phyloP scores from a whole-genome alignment of 768 basidiomycete species.

The Kwoniella bestiolae region DNA sequence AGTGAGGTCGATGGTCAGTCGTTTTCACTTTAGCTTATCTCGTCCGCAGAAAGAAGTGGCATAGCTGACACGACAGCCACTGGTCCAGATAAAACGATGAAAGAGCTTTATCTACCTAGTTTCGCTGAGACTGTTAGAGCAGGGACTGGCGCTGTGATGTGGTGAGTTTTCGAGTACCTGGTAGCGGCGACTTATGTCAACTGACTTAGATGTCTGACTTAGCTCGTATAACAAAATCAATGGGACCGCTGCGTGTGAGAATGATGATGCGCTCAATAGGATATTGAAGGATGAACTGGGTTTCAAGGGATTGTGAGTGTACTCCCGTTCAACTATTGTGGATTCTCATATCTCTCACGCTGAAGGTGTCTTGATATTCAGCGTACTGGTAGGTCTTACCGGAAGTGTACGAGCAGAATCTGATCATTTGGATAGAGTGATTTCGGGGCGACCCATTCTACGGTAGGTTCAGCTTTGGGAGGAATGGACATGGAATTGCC shows the following conservation, averaged over 20 bases:
- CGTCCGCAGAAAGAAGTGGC: no score
- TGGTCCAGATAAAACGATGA: conserved; percentile 53
- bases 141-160: conserved; percentile 56
- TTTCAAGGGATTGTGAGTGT: conserved; percentile 54
- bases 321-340: no score
- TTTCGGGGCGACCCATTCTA: conserved; percentile 51
- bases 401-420: no score
- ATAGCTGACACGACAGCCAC: conserved; percentile 13
- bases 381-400: conserved; percentile 29
- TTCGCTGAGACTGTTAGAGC: conserved; percentile 58
- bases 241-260: conserved; percentile 56
- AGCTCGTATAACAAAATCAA: conserved; percentile 56
- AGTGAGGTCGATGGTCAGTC: conserved; percentile 42
- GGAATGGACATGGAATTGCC: conserved; percentile 56
- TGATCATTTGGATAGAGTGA: conserved; percentile 38
- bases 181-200: no score
- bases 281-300: conserved; percentile 56
- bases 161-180: conserved; percentile 28
- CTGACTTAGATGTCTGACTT: neutral
- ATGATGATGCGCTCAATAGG: conserved; percentile 49
- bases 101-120: conserved; percentile 57
- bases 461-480: conserved; percentile 30
- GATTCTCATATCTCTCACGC: neutral
- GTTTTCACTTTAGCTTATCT: neutral
- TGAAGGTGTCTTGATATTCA: conserved; percentile 1